phyloP scores from a whole-genome alignment of 2,329 filamentous ascomycete genomes.

The Truncatella angustata region DNA sequence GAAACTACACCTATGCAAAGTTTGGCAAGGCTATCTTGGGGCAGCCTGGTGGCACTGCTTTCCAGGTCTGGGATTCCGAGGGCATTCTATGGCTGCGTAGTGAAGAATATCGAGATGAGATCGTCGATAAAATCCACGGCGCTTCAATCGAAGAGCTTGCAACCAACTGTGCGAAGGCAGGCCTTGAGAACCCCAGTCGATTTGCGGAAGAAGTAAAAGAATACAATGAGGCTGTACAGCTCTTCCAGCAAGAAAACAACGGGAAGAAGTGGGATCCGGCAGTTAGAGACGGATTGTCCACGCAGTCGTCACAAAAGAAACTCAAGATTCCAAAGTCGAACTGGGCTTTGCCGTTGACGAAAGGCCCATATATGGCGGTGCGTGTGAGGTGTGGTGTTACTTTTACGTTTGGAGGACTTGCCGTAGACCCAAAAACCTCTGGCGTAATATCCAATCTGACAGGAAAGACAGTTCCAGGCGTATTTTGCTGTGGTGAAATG shows the following conservation, averaged over 20 bases:
- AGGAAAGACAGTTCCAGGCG: constrained; percentile 45
- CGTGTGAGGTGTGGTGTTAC: constrained; percentile 65
- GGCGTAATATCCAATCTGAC: constrained; percentile 48
- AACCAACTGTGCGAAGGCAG: constrained; percentile 41
- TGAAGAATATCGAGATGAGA: constrained; percentile 62
- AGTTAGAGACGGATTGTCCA: constrained; percentile 60
- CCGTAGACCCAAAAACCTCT: constrained; percentile 49
- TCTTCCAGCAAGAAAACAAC: constrained; percentile 43
- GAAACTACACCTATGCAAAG: constrained; percentile 67
- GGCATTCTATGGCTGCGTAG: constrained; percentile 50
- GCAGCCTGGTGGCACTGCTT: constrained; percentile 58
- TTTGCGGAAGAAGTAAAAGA: constrained; percentile 52
- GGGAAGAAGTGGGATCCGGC: constrained; percentile 55
- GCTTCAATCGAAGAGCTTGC: constrained; percentile 55
- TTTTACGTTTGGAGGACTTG: constrained; percentile 66
- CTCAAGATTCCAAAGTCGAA: constrained; percentile 60
- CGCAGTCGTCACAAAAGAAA: constrained; percentile 44
- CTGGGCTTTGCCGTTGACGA: constrained; percentile 59
- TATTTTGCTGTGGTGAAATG: constrained; percentile 66
- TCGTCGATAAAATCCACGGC: constrained; percentile 52
- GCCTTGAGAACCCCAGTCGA: constrained; percentile 40
- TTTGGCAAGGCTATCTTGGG: constrained; percentile 61
- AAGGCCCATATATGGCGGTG: constrained; percentile 60
- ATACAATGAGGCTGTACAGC: constrained; percentile 58
- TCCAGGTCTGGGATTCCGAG: constrained; percentile 62